Evolutionary conservation across 495 filamentous ascomycete genomes (phyloP), one percentile per base, ranked within the genome.

Genomic region (Penicillium longicatenatum): DNA sequence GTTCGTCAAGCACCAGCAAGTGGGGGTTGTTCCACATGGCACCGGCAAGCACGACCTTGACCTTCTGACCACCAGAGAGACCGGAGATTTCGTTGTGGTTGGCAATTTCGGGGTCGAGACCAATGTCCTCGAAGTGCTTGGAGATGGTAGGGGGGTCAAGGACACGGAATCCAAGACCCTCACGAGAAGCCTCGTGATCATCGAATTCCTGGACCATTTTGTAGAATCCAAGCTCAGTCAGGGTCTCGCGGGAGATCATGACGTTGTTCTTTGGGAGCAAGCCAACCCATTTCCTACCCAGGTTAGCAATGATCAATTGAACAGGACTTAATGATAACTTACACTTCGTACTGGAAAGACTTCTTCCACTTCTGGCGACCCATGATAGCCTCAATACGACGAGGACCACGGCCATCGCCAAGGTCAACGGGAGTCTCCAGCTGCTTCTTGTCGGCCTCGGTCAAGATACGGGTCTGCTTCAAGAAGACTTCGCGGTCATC

Each of bases 11-110:
- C 17, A 98, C 94, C 50, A 98, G 85, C 58, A 98, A 78, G 79
- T 98, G 94, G 0, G 94, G 94, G 79, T 97, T 98, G 76, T 96
- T 96, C 94, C 93, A 96, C 92, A 97, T 94, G 59, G 91, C 91
- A 63, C 90, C 92, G n/a, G 94, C 93, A 46, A 98, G 84, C 47
- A 98, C 94, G 44, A 98, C 94, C 83, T 98, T 98, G 75, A 98
- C 94, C 76, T 98, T 98, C 71, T 98, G 94, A n/a, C 94, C 94
- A 75, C 94, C 94, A 6, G 93, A 97, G 5, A 98, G 81, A 68
- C 94, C 95, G 46, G 92, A 93, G 67, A 98, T 98, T 73, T 97
- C 86, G 72, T 97, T 98, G 84, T 98, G 95, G 75, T 95, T 95
- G 58, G 94, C 94, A 68, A 98, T 97, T 64, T 98, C 94, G 2